Percentiles rank a stretch among this genome's conserved stretches.
Evolutionary conservation across 1,284 basidiomycete species (phyloP).

Genomic region (Boletus semigastroideus): DNA sequence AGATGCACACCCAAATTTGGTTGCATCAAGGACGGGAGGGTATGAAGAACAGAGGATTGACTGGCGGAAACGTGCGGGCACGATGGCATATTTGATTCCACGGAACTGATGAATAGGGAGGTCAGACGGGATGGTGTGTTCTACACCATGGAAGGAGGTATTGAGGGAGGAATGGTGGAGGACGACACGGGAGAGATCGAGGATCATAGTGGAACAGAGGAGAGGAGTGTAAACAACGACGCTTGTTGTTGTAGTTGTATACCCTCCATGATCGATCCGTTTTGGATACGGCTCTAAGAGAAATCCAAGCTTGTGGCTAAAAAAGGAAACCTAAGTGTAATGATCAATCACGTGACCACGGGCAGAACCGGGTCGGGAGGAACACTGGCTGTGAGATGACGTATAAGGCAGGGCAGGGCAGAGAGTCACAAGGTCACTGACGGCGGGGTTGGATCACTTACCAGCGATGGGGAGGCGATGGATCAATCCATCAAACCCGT

Average conservation of each 20-base stretch:
- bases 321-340: conserved; percentile 21
- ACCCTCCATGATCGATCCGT: conserved; percentile 26
- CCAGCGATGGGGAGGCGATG: background rate
- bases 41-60: conserved; percentile 60
- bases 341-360: conserved; percentile 28
- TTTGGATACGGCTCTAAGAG: conserved; percentile 13
- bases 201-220: conserved; percentile 23
- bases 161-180: conserved; percentile 54
- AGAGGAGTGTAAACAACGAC: background rate
- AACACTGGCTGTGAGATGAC: conserved; percentile 8
- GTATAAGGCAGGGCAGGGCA: too few relatives aligned
- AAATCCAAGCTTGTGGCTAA: conserved; percentile 22
- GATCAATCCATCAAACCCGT: background rate
- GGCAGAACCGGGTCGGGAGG: conserved; percentile 18
- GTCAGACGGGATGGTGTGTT: conserved; percentile 58
- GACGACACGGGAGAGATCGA: conserved; percentile 21
- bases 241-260: conserved; percentile 11
- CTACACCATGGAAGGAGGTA: conserved; percentile 63
- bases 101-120: conserved; percentile 65
- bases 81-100: conserved; percentile 71
- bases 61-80: conserved; percentile 73
- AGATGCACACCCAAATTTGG: conserved; percentile 55
- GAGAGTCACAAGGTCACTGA: conserved; percentile 12
- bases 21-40: conserved; percentile 56
- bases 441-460: conserved; percentile 9